These are phyloP conservation scores for Helotiales sp. DNA, from an alignment of 2,329 filamentous ascomycete species.

Conservation along the genomic window DNA sequence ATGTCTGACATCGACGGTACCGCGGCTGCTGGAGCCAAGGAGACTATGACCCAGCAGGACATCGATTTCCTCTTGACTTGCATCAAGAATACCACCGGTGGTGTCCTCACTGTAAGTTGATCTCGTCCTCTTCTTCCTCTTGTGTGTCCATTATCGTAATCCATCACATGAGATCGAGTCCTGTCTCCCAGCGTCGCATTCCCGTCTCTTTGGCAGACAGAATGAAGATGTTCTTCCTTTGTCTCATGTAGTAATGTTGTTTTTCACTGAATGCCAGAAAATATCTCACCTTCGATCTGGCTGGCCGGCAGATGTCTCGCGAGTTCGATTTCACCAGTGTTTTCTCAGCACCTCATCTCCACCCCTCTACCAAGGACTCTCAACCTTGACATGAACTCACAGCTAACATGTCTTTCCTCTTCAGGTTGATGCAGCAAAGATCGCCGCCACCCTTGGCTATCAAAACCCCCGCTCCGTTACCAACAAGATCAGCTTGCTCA, in stretches of 20 bases:
- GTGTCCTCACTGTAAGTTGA: conserved; percentile 34
- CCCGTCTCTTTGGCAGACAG: not conserved
- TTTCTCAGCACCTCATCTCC: not conserved
- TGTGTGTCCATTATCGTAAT: too few relatives aligned
- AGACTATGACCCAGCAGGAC: conserved; percentile 28
- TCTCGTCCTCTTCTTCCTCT: not conserved
- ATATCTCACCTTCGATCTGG: too few relatives aligned
- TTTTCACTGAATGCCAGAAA: too few relatives aligned
- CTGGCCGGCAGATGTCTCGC: too few relatives aligned
- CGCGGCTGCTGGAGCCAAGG: not conserved
- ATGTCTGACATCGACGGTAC: conserved; percentile 22
- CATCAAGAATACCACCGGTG: conserved; percentile 35
- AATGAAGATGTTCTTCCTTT: too few relatives aligned
- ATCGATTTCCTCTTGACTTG: conserved; percentile 37
- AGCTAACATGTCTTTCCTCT: not conserved
- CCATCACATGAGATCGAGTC: too few relatives aligned
- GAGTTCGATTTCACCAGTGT: too few relatives aligned
- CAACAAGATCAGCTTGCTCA: conserved; percentile 35
- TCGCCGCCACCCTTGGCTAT: conserved; percentile 31
- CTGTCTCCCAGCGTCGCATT: not conserved
- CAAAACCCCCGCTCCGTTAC: conserved; percentile 33
- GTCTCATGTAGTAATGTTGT: too few relatives aligned
- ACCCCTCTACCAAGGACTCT: not conserved
- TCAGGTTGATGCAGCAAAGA: conserved; percentile 33
- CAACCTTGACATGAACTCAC: not conserved